phyloP scores from a whole-genome alignment of 108 stramenopile genomes.

The Schizochytrium sp. region DNA sequence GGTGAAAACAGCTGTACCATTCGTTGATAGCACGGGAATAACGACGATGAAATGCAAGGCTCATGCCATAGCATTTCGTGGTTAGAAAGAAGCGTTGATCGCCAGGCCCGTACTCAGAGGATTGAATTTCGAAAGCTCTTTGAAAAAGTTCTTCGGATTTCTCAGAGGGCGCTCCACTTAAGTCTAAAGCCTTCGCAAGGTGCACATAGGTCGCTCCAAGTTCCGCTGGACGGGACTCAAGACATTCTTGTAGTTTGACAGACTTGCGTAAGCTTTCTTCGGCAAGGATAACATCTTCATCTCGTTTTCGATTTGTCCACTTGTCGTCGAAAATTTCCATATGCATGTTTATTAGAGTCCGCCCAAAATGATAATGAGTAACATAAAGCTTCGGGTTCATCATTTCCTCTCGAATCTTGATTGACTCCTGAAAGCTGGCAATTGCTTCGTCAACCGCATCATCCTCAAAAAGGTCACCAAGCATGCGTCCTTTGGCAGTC shows the following conservation, averaged over 20 bases:
- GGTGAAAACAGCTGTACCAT: background rate
- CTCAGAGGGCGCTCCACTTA: background rate
- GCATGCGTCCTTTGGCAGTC: slow-evolving; percentile 1
- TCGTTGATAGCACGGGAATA: background rate
- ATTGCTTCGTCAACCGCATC: no score
- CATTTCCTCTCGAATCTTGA: no score
- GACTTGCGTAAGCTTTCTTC: background rate
- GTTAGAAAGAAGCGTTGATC: slow-evolving; percentile 19
- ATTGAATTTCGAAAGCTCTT: background rate
- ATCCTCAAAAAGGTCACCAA: no score
- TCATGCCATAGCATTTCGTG: background rate
- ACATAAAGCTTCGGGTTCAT: background rate
- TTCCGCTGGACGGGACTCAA: background rate
- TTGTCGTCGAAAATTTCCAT: background rate
- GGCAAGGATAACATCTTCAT: background rate
- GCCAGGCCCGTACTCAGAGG: background rate
- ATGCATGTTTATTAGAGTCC: background rate
- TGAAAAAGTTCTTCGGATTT: background rate
- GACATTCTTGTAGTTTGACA: background rate
- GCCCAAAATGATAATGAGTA: background rate
- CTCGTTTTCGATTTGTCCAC: background rate
- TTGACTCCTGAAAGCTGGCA: no score
- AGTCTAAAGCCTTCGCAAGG: slow-evolving; percentile 20
- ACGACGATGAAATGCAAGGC: background rate
- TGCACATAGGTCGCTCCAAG: slow-evolving; percentile 7